Percentiles rank a stretch among this genome's conserved stretches.
Conservation (phyloP, 148 eudicot species). For the Salicornia ramosissima region DNA sequence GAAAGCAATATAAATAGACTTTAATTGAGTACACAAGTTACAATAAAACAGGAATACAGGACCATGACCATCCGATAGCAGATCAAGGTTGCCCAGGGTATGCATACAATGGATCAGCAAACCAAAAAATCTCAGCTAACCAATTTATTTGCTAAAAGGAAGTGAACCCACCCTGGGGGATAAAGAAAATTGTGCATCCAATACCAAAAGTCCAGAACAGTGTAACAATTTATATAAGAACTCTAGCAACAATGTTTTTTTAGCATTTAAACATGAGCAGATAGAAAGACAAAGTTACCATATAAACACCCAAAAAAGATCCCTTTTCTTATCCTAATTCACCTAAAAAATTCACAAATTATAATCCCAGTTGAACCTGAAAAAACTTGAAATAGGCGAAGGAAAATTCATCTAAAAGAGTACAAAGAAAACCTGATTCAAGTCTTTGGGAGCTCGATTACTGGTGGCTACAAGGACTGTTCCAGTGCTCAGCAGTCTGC, state of each 20-base stretch:
- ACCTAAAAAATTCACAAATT: no score
- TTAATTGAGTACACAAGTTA: constrained; percentile 5
- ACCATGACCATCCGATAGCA: background rate
- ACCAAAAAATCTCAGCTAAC: background rate
- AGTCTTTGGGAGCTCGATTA: constrained; percentile 83
- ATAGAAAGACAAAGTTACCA: background rate
- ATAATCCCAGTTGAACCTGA: no score
- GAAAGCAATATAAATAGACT: background rate
- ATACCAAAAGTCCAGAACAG: background rate
- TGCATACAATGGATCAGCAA: background rate
- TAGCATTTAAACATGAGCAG: background rate
- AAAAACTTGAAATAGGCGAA: no score
- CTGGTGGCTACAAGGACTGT: constrained; percentile 95
- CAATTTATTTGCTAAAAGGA: background rate
- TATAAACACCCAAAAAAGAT: background rate
- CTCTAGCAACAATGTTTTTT: background rate
- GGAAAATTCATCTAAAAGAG: no score
- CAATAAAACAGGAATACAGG: background rate
- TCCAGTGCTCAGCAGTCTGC: constrained; percentile 93
- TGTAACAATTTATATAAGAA: background rate
- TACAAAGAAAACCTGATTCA: constrained; percentile 99
- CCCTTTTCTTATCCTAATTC: no score
- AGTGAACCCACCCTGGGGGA: no score
- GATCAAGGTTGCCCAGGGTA: background rate
- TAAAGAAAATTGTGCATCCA: no score